Evolutionary conservation across 371 early-diverging fungal genomes (phyloP).

Genomic region (Mortierella sp.): DNA sequence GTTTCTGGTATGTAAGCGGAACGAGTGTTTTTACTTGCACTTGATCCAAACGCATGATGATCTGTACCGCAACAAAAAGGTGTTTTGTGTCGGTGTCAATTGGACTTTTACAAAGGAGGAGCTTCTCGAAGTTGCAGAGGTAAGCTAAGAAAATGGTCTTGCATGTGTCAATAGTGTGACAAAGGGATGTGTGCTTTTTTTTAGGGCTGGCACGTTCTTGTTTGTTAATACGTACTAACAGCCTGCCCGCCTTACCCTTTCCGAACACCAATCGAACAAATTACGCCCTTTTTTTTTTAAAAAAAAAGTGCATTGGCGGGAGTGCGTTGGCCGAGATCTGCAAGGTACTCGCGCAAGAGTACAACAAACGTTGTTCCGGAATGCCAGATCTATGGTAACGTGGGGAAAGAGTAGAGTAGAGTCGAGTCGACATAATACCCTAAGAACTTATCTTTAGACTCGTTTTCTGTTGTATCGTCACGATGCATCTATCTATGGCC

Average conservation of each 20-base stretch:
- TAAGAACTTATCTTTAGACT: background rate
- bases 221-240: background rate
- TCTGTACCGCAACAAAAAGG: conserved; percentile 62
- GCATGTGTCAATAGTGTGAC: background rate
- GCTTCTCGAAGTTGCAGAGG: conserved; percentile 70
- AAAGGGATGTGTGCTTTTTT: no score
- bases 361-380: conserved; percentile 74
- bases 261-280: background rate
- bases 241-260: background rate
- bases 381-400: conserved; percentile 80
- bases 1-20: conserved; percentile 34
- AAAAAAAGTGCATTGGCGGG: conserved; percentile 78
- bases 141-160: conserved; percentile 19
- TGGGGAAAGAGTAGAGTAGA: background rate
- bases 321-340: conserved; percentile 69
- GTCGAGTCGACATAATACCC: background rate
- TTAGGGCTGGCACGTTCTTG: no score
- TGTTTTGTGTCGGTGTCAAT: conserved; percentile 72
- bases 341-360: conserved; percentile 74
- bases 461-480: background rate
- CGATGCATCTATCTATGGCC: background rate
- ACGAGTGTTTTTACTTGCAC: conserved; percentile 55
- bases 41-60: conserved; percentile 65
- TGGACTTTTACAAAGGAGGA: conserved; percentile 71
- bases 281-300: background rate